phyloP scores from a whole-genome alignment of 2,329 filamentous ascomycete species.

The Fusarium sterilihyphosum region DNA sequence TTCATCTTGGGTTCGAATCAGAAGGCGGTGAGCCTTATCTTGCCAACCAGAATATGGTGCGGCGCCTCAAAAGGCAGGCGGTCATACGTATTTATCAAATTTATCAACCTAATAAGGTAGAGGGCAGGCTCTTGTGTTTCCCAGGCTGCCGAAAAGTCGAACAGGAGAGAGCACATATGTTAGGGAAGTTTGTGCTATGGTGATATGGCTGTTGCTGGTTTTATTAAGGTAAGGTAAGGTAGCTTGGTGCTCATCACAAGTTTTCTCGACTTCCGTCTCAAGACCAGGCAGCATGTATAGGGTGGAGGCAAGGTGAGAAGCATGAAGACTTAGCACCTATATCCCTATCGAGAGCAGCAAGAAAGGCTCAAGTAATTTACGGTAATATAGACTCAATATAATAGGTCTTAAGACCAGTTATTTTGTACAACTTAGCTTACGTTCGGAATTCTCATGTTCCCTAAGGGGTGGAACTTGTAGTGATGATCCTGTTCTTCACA shows the following conservation, averaged over 20 bases:
- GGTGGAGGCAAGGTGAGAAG: not conserved
- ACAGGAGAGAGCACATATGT: not conserved
- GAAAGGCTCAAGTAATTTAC: not conserved
- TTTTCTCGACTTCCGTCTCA: not conserved
- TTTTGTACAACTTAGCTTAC: not conserved
- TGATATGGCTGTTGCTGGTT: not conserved
- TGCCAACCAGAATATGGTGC: not conserved
- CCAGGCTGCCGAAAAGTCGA: not conserved
- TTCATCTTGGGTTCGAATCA: not conserved
- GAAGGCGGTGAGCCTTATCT: constrained; percentile 30
- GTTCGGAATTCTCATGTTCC: not conserved
- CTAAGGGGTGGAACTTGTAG: not conserved
- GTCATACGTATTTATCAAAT: constrained; percentile 13
- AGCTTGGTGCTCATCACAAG: not conserved
- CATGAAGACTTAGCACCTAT: not conserved
- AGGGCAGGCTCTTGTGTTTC: not conserved
- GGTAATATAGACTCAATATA: not conserved
- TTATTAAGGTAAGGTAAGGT: not conserved
- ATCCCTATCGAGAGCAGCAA: not conserved
- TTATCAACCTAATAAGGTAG: not conserved
- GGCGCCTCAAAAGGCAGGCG: constrained; percentile 33
- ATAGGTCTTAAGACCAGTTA: not conserved
- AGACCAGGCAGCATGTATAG: not conserved
- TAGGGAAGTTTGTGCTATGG: too few relatives aligned
- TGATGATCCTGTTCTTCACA: not conserved